Evolutionary conservation across 2,329 filamentous ascomycete species (phyloP).

Genomic region (Rugonectria rugulosa): DNA sequence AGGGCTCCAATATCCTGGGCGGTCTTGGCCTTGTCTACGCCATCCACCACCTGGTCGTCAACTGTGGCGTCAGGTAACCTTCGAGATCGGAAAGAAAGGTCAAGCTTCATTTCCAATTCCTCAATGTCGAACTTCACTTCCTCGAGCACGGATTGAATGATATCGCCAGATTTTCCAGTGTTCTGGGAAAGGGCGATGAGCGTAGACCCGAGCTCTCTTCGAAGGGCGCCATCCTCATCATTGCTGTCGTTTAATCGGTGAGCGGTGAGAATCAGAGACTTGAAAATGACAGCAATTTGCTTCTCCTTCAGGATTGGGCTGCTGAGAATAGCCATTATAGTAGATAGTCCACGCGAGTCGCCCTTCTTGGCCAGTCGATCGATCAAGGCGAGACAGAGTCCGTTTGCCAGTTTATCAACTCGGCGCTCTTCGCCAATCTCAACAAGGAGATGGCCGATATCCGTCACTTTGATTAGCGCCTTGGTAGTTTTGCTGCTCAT

Average conservation of each 20-base stretch:
- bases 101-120: conserved; percentile 76
- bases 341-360: conserved; percentile 62
- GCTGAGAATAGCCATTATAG: conserved; percentile 68
- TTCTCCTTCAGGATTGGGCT: conserved; percentile 67
- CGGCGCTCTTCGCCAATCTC: conserved; percentile 70
- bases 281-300: conserved; percentile 71
- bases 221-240: conserved; percentile 62
- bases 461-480: conserved; percentile 69
- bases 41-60: conserved; percentile 48
- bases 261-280: conserved; percentile 67
- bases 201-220: conserved; percentile 70
- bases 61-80: conserved; percentile 58
- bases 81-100: conserved; percentile 69
- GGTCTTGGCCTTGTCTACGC: conserved; percentile 34
- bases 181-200: conserved; percentile 72
- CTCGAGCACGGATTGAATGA: conserved; percentile 72
- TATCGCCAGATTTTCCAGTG: conserved; percentile 63
- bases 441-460: conserved; percentile 65
- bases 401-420: conserved; percentile 75
- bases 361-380: conserved; percentile 68
- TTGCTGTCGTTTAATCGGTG: conserved; percentile 63
- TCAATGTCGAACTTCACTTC: conserved; percentile 76
- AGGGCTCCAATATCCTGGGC: conserved; percentile 49
- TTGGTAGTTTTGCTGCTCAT: conserved; percentile 76
- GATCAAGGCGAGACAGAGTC: conserved; percentile 71